Base-by-base conservation (phyloP, 1,284 basidiomycete species). In the Tausonia pullulans region DNA sequence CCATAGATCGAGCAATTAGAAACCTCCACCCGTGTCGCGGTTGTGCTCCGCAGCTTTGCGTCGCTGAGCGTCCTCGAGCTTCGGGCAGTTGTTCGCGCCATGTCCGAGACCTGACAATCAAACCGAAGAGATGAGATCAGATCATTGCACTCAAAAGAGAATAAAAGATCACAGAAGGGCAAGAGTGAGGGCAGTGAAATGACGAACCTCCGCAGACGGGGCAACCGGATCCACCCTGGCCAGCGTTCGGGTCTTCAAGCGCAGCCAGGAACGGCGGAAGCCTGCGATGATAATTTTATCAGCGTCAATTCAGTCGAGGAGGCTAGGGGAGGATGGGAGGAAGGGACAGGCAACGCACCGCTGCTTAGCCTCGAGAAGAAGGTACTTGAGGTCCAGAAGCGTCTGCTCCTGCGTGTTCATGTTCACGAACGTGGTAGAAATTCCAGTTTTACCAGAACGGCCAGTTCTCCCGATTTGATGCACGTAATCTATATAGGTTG, bases 391-490 rank as follows among this genome's bases (percentile, higher is more conserved):
- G 81, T 99, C 96, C 67, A 98, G 77, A 58, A 98, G 78, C 0
- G 95, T 98, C 78, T 97, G 94, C 74, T 98, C 94, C 0, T 87
- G 82, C 2, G 94, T 96, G 72, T 90, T 90, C 86, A 94, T 93
- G 74, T 98, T 98, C 65, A 98, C 91, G 75, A 99, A 98, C n/a
- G 96, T 96, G 39, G 96, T 98, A n/a, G 96, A 96, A 63, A 98
- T 93, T 68, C 96, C 96, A 1, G 95, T 98, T 75, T 97, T 98
- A 40, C 96, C 96, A 68, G 89, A 92, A 69, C 96, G 86, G 63
- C 96, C 96, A 2, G 96, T 99, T 70, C 96, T 88, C 40, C 96
- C 96, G 70, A 98, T 98, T 77, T 98, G 94, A 79, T 98, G 96
- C 45, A 96, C 92, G 71, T 94, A 94, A 55, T 70, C 69, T 27